Evolutionary conservation across 1,139 yeast genomes (phyloP).

Genomic region (Candida pseudocylindracea): DNA sequence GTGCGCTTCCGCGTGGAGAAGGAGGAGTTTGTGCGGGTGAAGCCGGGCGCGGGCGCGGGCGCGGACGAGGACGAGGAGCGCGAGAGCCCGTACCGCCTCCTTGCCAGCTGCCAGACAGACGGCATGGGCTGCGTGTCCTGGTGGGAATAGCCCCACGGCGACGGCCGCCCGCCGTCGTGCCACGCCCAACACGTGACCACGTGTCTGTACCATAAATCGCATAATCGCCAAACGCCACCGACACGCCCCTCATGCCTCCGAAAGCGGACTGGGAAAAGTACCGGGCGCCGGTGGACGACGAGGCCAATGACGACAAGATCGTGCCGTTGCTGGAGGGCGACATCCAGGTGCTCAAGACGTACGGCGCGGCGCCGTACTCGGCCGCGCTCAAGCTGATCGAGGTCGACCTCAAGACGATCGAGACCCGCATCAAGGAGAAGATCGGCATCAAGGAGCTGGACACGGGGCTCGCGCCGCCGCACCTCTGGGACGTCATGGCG

Average conservation of each 20-base stretch:
- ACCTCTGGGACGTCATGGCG: conserved; percentile 93
- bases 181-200: too few species aligned
- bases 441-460: conserved; percentile 89
- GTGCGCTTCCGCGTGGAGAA: conserved; percentile 81
- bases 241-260: conserved; percentile 37
- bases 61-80: conserved; percentile 18
- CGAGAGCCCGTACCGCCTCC: conserved; percentile 56
- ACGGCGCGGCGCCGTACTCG: conserved; percentile 95
- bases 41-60: conserved; percentile 47
- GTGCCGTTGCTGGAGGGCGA: conserved; percentile 89
- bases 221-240: too few species aligned
- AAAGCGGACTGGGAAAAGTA: conserved; percentile 96
- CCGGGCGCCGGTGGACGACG: conserved; percentile 56
- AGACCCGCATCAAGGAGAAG: conserved; percentile 74
- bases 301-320: conserved; percentile 43
- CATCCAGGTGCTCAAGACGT: conserved; percentile 87
- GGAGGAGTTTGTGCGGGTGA: conserved; percentile 63
- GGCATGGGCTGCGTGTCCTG: conserved; percentile 93
- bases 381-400: conserved; percentile 59
- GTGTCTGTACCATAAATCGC: too few species aligned
- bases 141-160: conserved; percentile 66
- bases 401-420: conserved; percentile 64
- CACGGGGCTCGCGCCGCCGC: conserved; percentile 90
- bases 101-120: conserved; percentile 86
- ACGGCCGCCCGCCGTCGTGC: too few species aligned